These are phyloP conservation scores for Thalassiosira hispida DNA, from an alignment of 352 stramenopile genomes.

Conservation along the genomic window DNA sequence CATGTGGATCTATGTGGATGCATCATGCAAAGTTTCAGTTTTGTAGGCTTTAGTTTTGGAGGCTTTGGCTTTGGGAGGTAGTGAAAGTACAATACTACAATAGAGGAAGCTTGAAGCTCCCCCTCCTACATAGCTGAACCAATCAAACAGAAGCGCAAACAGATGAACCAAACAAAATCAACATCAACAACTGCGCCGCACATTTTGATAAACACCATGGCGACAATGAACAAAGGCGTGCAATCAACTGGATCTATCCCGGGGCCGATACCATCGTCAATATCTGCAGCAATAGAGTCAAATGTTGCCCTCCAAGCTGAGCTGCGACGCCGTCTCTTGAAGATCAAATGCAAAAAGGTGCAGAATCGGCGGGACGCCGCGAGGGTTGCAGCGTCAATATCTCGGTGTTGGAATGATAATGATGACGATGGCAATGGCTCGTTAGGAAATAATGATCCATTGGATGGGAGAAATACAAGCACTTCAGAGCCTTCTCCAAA, in stretches of 20 bases:
- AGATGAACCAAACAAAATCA: too few species aligned
- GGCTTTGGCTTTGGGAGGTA: too few species aligned
- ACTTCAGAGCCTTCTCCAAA: neutral
- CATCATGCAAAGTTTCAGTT: too few species aligned
- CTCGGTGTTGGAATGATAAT: slow-evolving; percentile 6
- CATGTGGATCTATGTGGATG: too few species aligned
- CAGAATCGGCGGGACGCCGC: slow-evolving; percentile 36
- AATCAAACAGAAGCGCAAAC: too few species aligned
- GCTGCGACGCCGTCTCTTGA: slow-evolving; percentile 28
- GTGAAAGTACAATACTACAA: too few species aligned
- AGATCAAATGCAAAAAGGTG: slow-evolving; percentile 28
- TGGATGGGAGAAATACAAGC: neutral
- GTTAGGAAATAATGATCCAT: neutral
- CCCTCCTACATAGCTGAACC: too few species aligned
- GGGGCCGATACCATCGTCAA: slow-evolving; percentile 34
- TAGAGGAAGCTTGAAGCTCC: too few species aligned
- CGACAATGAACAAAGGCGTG: neutral
- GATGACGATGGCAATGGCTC: slow-evolving; percentile 6
- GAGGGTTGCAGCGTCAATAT: slow-evolving; percentile 29
- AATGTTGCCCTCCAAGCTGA: slow-evolving; percentile 42
- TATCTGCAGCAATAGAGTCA: slow-evolving; percentile 33
- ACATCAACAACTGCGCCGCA: too few species aligned
- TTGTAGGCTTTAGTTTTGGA: too few species aligned
- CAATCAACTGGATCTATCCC: slow-evolving; percentile 2
- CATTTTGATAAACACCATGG: too few species aligned